Base-by-base conservation (phyloP, 148 eudicot genomes). In the Camellia japonica region DNA sequence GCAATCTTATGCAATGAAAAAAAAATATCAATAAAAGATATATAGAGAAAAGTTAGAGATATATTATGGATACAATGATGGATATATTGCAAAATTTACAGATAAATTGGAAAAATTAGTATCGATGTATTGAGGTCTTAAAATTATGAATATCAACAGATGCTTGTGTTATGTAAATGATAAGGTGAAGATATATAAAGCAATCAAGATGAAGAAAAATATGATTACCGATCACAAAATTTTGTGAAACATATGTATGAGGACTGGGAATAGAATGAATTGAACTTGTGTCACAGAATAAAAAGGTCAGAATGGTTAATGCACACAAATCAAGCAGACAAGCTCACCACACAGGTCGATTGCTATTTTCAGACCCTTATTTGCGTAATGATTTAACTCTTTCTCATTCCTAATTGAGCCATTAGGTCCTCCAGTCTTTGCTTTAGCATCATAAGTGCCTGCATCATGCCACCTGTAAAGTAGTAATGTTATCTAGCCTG, bases 341-440 rank as follows among this genome's bases (percentile, higher is more conserved):
- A 52, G 70, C 85, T 84, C 44, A 93, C 98, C 98, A 77, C 97
- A 95, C 16, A 95, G 80, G 78, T 93, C 92, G 49, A 92, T 84
- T 68, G 97, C 97, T 61, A 88, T 84, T 78, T 87, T 85, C 59
- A 95, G 85, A 49, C 98, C 97, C 8, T 66, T 80, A 76, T 93
- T 95, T 46, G 93, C 90, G 9, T 63, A 76, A 58, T 90, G 94
- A 55, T 73, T 87, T 80, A 81, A 78, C 90, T 95, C 98, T 16
- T 79, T 81, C 78, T 80, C 89, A 30, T 84, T 88, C 82, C 92
- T 92, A 65, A 95, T 92, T 3, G 98, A 95, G 42, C 97, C 97
- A 85, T 93, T 90, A 41, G 98, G 97, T 79, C 98, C 98, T 75
- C 98, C 98, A n/a, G 97, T 88, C 77, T 87, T 95, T 3, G 97